phyloP scores from a whole-genome alignment of 768 basidiomycete genomes.

The Tylopilus cervinicoccineus region DNA sequence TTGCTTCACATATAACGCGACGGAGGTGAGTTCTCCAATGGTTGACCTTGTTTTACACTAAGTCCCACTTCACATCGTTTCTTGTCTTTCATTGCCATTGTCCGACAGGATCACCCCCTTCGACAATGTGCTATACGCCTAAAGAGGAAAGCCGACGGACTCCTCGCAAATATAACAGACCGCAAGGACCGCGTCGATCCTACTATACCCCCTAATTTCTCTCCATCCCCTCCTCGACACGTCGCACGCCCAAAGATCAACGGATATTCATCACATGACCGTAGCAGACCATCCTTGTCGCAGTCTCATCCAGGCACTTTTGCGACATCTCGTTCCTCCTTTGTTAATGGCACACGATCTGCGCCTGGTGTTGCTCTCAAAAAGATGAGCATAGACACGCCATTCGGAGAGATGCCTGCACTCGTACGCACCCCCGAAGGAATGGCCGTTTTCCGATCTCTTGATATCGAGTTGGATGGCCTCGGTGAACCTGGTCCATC shows the following conservation, averaged over 20 bases:
- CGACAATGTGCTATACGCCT: slow-evolving; percentile 78
- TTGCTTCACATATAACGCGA: slow-evolving; percentile 88
- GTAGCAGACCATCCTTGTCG: slow-evolving; percentile 22
- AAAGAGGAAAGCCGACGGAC: slow-evolving; percentile 76
- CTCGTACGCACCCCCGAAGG: slow-evolving; percentile 66
- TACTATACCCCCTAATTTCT: slow-evolving; percentile 50
- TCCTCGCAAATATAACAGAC: slow-evolving; percentile 88
- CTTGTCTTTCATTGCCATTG: not conserved
- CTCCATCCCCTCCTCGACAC: slow-evolving; percentile 22
- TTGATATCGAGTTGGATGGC: slow-evolving; percentile 51
- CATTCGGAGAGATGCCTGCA: slow-evolving; percentile 65
- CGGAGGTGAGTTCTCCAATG: slow-evolving; percentile 60
- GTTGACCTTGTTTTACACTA: not conserved
- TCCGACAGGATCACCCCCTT: slow-evolving; percentile 77
- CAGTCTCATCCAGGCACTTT: slow-evolving; percentile 4
- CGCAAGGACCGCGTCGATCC: slow-evolving; percentile 77
- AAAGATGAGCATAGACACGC: slow-evolving; percentile 34
- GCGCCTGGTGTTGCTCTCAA: slow-evolving; percentile 6
- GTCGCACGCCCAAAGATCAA: slow-evolving; percentile 44
- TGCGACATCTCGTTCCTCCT: slow-evolving; percentile 8
- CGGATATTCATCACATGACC: slow-evolving; percentile 31
- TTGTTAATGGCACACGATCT: slow-evolving; percentile 19
- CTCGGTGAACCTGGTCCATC: slow-evolving; percentile 34
- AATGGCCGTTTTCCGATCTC: slow-evolving; percentile 64
- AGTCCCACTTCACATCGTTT: not conserved